Evolutionary conservation across 1,284 basidiomycete species (phyloP), one percentile per base, ranked within the genome.

Genomic region (Amylostereum chailletii): DNA sequence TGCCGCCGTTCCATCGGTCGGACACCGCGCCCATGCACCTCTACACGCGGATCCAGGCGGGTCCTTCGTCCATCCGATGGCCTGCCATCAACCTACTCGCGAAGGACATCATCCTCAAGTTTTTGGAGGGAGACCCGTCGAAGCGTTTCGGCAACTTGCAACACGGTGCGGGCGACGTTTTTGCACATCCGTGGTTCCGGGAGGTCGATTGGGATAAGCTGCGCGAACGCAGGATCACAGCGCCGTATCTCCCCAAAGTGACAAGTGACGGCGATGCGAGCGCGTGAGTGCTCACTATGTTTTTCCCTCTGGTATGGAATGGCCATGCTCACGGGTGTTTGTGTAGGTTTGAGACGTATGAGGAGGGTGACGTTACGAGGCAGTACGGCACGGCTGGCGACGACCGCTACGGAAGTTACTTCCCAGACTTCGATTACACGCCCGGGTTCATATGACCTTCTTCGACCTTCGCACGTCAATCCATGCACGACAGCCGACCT

Each of bases 161-260:
- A 42, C 80, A 91, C 55, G 95, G 94, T n/a, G 90, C 90, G 10
- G 86, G 86, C 32, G 95, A 98, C 65, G 94, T 99, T 53, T 97
- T 98, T 61, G 84, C 84, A 6, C 95, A 98, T 64, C 77, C 83
- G n/a, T 98, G 95, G 95, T 98, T 97, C 62, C 77, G 81, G 43
- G 96, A 99, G 67, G 95, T 99, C 26, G 90, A 95, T 58, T 99
- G 95, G 95, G 81, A 82, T 52, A 83, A 86, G 65, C 70, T 99
- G 49, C 81, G 79, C 60, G 76, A 79, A 46, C 74, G 92, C 53
- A 92, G 97, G 62, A 97, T 99, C 50, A 90, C 89, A 2, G 94
- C 95, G n/a, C 95, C 95, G 3, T 99, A 96, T 68, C 71, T 97
- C 43, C 94, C 95, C 5, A 84, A 83, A 63, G 90, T 94, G 48